phyloP scores from a whole-genome alignment of 805 yeast species.

The Saccharomycopsis babjevae region DNA sequence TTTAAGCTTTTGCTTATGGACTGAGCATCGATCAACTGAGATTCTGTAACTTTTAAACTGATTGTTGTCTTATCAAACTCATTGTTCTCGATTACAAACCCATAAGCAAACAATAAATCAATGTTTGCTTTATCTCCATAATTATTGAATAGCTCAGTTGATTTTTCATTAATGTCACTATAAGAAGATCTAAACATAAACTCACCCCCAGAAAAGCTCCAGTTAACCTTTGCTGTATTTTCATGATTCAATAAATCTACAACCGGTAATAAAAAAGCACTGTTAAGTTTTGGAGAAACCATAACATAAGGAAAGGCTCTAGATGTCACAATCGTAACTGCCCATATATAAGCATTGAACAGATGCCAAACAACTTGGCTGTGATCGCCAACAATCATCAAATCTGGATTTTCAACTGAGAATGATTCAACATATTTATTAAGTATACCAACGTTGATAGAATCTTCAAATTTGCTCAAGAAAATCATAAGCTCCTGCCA shows the following conservation, averaged over 20 bases:
- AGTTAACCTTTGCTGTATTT: constrained; percentile 48
- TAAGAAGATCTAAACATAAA: constrained; percentile 13
- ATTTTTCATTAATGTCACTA: constrained; percentile 15
- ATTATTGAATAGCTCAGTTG: constrained; percentile 58
- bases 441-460: constrained; percentile 16
- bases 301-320: constrained; percentile 73
- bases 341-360: constrained; percentile 68
- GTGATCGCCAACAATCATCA: constrained; percentile 29
- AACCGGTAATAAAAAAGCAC: constrained; percentile 61
- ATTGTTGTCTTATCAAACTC: constrained; percentile 49
- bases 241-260: constrained; percentile 73
- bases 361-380: constrained; percentile 40
- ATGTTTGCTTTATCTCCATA: constrained; percentile 87
- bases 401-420: constrained; percentile 34
- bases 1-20: constrained; percentile 24
- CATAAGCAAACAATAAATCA: constrained; percentile 72
- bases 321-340: constrained; percentile 56
- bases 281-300: constrained; percentile 28
- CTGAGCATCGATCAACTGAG: constrained; percentile 25
- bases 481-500: constrained; percentile 34
- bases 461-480: not conserved
- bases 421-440: constrained; percentile 19
- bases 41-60: constrained; percentile 40
- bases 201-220: constrained; percentile 34
- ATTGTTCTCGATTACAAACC: constrained; percentile 54